Evolutionary conservation across 345 rosid species (phyloP).

Genomic region (Atalantia buxifolia): DNA sequence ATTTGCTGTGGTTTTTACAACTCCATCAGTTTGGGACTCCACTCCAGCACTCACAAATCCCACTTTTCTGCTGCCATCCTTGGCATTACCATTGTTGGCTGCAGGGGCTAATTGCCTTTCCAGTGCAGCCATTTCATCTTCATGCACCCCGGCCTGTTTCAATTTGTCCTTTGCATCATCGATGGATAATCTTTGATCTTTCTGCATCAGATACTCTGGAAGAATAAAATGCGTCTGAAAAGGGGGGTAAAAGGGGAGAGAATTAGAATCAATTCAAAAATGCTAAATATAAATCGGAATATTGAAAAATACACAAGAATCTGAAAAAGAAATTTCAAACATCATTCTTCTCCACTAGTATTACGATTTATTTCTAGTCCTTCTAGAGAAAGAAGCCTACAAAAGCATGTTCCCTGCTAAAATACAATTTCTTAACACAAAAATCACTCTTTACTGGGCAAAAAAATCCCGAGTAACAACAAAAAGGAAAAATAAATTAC

Average conservation of each 20-base stretch:
- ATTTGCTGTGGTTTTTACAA: conserved; percentile 37
- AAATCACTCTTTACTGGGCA: not conserved
- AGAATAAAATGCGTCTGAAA: conserved; percentile 80
- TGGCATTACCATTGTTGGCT: conserved; percentile 26
- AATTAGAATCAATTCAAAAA: not conserved
- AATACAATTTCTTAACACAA: not conserved
- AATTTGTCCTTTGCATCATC: conserved; percentile 89
- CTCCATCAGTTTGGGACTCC: conserved; percentile 56
- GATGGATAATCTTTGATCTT: conserved; percentile 65
- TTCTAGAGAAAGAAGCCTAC: not conserved
- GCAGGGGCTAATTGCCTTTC: conserved; percentile 76
- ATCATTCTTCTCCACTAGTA: not conserved
- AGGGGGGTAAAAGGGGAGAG: not conserved
- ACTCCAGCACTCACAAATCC: conserved; percentile 95
- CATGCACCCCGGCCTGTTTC: conserved; percentile 78
- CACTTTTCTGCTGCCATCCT: conserved; percentile 53
- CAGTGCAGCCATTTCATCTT: conserved; percentile 92
- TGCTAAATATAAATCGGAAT: not conserved
- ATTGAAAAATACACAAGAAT: not conserved
- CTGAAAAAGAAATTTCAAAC: not conserved
- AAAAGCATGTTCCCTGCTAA: not conserved
- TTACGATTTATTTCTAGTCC: not conserved
- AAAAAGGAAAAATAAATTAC: conserved; percentile 27
- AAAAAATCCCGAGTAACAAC: not conserved
- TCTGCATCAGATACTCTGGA: conserved; percentile 91